Evolutionary conservation across 2,329 filamentous ascomycete species (phyloP).

Genomic region (Epichloe typhina): DNA sequence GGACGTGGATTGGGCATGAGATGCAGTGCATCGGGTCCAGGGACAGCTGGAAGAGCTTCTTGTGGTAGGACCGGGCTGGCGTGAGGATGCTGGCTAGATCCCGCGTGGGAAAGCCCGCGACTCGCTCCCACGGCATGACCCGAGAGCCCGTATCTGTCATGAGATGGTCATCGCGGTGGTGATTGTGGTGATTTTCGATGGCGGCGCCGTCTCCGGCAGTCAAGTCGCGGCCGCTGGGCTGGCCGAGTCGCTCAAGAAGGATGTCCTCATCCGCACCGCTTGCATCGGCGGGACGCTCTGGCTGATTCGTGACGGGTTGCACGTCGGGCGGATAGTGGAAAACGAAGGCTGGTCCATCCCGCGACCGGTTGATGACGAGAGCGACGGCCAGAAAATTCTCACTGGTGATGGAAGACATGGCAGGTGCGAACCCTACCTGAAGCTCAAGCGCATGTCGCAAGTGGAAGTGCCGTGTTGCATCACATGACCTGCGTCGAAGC

Average conservation of each 20-base stretch:
- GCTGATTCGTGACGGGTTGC: conserved; percentile 22
- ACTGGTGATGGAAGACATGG: conserved; percentile 37
- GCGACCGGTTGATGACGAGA: conserved; percentile 59
- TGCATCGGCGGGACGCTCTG: conserved; percentile 16
- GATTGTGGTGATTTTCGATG: conserved; percentile 35
- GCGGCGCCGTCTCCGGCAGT: conserved; percentile 21
- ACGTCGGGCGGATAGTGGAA: conserved; percentile 74
- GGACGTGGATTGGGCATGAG: conserved; percentile 72
- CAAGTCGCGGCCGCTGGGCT: conserved; percentile 20
- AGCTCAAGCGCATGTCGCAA: background rate
- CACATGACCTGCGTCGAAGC: background rate
- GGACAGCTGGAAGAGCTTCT: conserved; percentile 68
- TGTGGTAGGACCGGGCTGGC: conserved; percentile 63
- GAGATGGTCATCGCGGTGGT: conserved; percentile 36
- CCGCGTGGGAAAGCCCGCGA: conserved; percentile 61
- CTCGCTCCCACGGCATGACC: conserved; percentile 55
- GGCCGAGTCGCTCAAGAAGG: conserved; percentile 32
- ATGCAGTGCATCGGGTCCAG: conserved; percentile 70
- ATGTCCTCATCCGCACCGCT: conserved; percentile 32
- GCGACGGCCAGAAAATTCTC: conserved; percentile 56
- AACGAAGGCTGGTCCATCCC: conserved; percentile 68
- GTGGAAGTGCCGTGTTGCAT: background rate
- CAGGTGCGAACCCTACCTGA: background rate
- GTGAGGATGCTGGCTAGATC: conserved; percentile 71
- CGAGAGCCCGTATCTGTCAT: conserved; percentile 43